phyloP scores from a whole-genome alignment of 805 yeast species.

The Kluyveromyces nonfermentans region DNA sequence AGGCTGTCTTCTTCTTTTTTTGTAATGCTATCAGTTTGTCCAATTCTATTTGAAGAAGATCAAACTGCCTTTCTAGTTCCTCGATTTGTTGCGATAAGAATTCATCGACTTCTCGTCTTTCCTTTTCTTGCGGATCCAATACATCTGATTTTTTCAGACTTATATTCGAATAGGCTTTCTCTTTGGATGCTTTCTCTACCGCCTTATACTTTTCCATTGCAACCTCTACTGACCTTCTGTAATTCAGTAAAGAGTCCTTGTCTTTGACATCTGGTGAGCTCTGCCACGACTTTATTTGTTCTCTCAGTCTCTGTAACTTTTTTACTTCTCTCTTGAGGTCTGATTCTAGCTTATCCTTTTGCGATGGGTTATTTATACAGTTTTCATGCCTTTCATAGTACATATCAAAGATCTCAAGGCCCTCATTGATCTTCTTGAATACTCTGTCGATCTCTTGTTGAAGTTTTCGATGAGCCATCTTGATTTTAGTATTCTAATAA shows the following conservation, averaged over 20 bases:
- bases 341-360: conserved; percentile 85
- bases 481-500: not conserved
- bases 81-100: conserved; percentile 65
- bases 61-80: conserved; percentile 74
- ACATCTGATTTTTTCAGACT: conserved; percentile 63
- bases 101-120: conserved; percentile 61
- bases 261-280: conserved; percentile 86
- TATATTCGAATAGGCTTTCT: conserved; percentile 88
- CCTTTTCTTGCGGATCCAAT: conserved; percentile 71
- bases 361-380: conserved; percentile 70
- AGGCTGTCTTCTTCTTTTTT: conserved; percentile 27
- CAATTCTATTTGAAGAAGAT: conserved; percentile 52
- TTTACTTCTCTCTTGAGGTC: conserved; percentile 94
- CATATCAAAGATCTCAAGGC: conserved; percentile 74
- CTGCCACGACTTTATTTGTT: conserved; percentile 93
- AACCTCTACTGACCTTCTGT: conserved; percentile 55
- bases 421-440: conserved; percentile 79
- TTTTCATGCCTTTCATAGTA: conserved; percentile 77
- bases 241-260: conserved; percentile 73
- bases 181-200: conserved; percentile 86
- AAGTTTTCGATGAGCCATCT: conserved; percentile 39
- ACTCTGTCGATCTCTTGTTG: conserved; percentile 83
- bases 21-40: conserved; percentile 23
- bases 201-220: conserved; percentile 97
- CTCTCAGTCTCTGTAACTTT: conserved; percentile 85